Conservation (phyloP, 192 early-diverging fungal genomes). For the Diversispora eburnea region DNA sequence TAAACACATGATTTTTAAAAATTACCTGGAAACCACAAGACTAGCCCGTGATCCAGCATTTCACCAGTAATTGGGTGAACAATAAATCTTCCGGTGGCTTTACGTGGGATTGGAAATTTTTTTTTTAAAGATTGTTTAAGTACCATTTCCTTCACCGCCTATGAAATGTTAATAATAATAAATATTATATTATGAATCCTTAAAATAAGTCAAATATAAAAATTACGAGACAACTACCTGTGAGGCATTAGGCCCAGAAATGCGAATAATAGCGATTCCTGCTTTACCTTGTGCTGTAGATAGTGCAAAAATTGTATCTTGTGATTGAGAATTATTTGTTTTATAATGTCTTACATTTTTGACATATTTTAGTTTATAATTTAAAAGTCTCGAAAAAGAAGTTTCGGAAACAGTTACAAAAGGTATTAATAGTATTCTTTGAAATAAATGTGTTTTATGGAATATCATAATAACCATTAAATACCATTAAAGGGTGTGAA, state of each 20-base stretch:
- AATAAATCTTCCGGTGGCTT: slow-evolving; percentile 44
- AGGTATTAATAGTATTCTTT: too few relatives aligned
- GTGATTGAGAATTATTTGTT: too few relatives aligned
- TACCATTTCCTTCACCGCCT: slow-evolving; percentile 9
- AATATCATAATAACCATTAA: too few relatives aligned
- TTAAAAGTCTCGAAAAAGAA: too few relatives aligned
- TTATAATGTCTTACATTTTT: too few relatives aligned
- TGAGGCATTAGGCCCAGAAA: slow-evolving; percentile 57
- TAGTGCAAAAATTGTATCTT: slow-evolving; percentile 68
- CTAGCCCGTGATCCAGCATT: slow-evolving; percentile 57
- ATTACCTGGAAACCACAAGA: slow-evolving; percentile 56
- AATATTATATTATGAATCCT: not conserved
- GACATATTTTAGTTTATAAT: too few relatives aligned
- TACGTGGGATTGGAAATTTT: slow-evolving; percentile 39
- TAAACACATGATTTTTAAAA: not conserved
- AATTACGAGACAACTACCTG: slow-evolving; percentile 32
- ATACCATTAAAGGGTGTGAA: too few relatives aligned
- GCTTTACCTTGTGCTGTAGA: slow-evolving; percentile 72
- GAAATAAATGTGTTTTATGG: too few relatives aligned
- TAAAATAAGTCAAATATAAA: not conserved
- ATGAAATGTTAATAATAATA: not conserved
- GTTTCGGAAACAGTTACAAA: too few relatives aligned
- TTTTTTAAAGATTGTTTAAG: slow-evolving; percentile 18
- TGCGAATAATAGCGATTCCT: slow-evolving; percentile 72
- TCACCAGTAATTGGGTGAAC: slow-evolving; percentile 40